Evolutionary conservation across 2,329 filamentous ascomycete species (phyloP).

Genomic region (Colletotrichum sp.): DNA sequence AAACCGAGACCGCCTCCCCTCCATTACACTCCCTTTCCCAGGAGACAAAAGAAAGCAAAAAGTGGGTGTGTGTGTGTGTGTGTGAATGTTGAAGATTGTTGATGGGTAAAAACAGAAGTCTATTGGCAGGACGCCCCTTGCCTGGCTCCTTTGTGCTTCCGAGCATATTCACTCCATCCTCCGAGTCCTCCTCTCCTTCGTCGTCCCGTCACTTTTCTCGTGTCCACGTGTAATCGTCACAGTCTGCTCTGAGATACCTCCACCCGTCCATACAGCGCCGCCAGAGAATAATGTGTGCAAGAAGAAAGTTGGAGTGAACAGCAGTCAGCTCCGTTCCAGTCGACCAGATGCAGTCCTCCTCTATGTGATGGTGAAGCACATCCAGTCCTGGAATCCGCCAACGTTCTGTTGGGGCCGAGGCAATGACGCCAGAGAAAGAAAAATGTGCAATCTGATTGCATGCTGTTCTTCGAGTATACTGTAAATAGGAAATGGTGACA

Average conservation of each 20-base stretch:
- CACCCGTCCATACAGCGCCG: background rate
- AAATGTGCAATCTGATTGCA: conserved; percentile 18
- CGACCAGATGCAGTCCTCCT: background rate
- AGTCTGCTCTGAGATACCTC: background rate
- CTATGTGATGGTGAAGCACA: background rate
- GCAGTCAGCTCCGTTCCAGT: background rate
- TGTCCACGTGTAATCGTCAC: conserved; percentile 8
- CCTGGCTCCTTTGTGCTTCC: background rate
- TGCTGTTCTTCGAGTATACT: conserved; percentile 15
- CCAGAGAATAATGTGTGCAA: background rate
- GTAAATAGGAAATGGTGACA: background rate
- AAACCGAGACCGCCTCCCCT: background rate
- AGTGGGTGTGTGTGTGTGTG: background rate
- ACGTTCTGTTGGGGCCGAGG: background rate
- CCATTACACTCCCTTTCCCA: background rate
- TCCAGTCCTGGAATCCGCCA: background rate
- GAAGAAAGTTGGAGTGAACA: background rate
- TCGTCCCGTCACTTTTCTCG: background rate
- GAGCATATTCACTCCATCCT: background rate
- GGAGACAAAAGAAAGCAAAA: background rate
- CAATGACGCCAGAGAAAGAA: background rate
- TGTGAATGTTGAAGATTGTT: background rate
- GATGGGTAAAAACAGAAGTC: background rate
- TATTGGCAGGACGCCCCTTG: background rate
- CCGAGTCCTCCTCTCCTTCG: background rate